A percentile compares a stretch with the other conserved stretches of the same genome.
Conservation (phyloP, 305 asterid species). For the Fraxinus paxiana region DNA sequence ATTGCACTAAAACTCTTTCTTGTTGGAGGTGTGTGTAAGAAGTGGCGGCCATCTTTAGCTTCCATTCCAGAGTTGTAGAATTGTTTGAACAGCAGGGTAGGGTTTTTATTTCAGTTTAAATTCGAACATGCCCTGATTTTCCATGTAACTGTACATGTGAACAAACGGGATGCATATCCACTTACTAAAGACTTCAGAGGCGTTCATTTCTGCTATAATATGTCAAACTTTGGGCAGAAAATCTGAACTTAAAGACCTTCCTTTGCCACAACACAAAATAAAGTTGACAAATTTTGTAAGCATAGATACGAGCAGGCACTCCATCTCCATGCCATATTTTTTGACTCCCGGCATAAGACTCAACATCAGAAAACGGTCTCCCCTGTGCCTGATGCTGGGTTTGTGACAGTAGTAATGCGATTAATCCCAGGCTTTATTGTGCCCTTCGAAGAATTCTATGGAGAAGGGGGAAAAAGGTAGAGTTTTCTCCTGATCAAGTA, state of each 20-base stretch:
- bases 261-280: background rate
- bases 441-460: background rate
- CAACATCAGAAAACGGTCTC: background rate
- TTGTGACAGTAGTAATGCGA: background rate
- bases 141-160: background rate
- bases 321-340: background rate
- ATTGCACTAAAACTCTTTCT: background rate
- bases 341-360: background rate
- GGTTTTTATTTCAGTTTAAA: background rate
- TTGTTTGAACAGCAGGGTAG: background rate
- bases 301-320: background rate
- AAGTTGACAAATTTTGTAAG: background rate
- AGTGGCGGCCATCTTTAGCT: constrained; percentile 31
- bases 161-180: background rate
- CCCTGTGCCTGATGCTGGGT: background rate
- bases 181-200: background rate
- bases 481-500: background rate
- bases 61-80: constrained; percentile 31
- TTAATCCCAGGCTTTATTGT: background rate
- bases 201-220: background rate
- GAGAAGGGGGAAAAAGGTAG: background rate
- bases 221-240: background rate
- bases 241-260: background rate
- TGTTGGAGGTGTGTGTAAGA: constrained; percentile 3
- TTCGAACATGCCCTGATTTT: background rate